These are phyloP conservation scores for Rhizopus delemar DNA, from an alignment of 371 early-diverging fungal genomes.

Conservation along the genomic window DNA sequence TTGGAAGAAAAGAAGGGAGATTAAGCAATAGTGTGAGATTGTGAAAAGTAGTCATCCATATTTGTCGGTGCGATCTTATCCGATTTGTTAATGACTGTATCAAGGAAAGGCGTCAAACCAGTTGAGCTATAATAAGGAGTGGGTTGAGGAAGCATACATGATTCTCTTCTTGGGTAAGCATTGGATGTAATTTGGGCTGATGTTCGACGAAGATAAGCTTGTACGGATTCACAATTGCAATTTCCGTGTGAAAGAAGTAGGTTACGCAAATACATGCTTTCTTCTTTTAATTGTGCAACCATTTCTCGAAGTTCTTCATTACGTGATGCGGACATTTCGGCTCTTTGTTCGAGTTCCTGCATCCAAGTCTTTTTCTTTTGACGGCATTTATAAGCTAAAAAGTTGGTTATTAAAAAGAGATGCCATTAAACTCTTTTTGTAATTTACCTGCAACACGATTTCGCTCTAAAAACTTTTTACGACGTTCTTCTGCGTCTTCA, in stretches of 20 bases:
- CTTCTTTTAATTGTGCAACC: constrained; percentile 64
- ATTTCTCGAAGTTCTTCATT: constrained; percentile 58
- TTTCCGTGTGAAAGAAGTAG: constrained; percentile 63
- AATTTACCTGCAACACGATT: constrained; percentile 64
- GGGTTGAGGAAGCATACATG: constrained; percentile 1
- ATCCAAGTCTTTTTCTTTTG: constrained; percentile 79
- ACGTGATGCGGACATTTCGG: constrained; percentile 51
- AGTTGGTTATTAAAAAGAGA: background rate
- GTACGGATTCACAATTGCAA: constrained; percentile 57
- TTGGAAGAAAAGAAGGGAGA: background rate
- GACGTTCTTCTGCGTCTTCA: constrained; percentile 36
- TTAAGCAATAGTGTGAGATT: constrained; percentile 7
- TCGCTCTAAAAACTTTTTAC: constrained; percentile 59
- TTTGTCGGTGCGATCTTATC: background rate
- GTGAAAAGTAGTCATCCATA: constrained; percentile 18
- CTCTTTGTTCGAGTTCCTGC: constrained; percentile 64
- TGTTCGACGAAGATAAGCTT: constrained; percentile 29
- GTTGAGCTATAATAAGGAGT: constrained; percentile 19
- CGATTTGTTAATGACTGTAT: constrained; percentile 27
- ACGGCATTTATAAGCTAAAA: constrained; percentile 71
- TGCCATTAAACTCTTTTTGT: background rate
- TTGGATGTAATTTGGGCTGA: constrained; percentile 25
- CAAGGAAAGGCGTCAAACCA: constrained; percentile 30
- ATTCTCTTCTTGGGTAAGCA: constrained; percentile 13
- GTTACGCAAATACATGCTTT: constrained; percentile 64